These are phyloP conservation scores for Oryza meridionalis DNA, from an alignment of 176 grass and related monocot genomes.

Conservation along the genomic window DNA sequence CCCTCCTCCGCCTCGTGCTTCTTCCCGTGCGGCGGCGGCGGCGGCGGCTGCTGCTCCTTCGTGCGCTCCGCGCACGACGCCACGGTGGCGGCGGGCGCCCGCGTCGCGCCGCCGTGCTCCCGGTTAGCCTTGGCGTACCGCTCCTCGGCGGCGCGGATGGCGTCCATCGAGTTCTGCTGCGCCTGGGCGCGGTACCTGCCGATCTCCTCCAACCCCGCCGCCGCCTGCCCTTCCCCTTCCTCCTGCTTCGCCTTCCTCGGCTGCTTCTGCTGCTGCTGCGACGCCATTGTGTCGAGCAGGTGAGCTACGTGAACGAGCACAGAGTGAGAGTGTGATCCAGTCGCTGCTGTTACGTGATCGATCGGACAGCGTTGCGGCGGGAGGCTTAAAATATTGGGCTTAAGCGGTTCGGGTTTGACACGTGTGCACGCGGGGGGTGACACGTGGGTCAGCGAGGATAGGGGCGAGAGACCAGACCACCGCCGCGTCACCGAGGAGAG, in stretches of 20 bases:
- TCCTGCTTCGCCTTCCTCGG: conserved; percentile 29
- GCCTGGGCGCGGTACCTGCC: conserved; percentile 60
- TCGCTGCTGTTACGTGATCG: not conserved
- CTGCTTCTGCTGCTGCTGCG: conserved; percentile 49
- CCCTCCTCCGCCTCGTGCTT: not conserved
- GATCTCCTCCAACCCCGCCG: conserved; percentile 67
- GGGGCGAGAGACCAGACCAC: not conserved
- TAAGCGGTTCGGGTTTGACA: not conserved
- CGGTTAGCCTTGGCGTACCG: conserved; percentile 60
- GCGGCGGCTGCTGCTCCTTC: not conserved
- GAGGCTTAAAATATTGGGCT: not conserved
- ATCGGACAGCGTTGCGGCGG: not conserved
- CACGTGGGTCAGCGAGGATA: not conserved
- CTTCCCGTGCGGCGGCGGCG: not conserved
- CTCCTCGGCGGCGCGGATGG: conserved; percentile 70
- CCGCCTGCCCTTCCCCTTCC: conserved; percentile 1
- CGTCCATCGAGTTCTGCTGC: conserved; percentile 75
- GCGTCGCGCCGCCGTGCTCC: conserved; percentile 34
- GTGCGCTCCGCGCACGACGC: conserved; percentile 35
- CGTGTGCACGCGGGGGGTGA: not conserved
- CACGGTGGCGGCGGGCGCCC: conserved; percentile 21
- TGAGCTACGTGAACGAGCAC: not conserved
- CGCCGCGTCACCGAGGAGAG: no score
- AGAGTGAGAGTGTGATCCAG: not conserved
- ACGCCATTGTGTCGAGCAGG: conserved; percentile 45